A percentile compares a stretch with the other conserved stretches of the same genome.
These are phyloP conservation scores for Hypoxylon subgilvum DNA, from an alignment of 495 filamentous ascomycete genomes.

Conservation along the genomic window DNA sequence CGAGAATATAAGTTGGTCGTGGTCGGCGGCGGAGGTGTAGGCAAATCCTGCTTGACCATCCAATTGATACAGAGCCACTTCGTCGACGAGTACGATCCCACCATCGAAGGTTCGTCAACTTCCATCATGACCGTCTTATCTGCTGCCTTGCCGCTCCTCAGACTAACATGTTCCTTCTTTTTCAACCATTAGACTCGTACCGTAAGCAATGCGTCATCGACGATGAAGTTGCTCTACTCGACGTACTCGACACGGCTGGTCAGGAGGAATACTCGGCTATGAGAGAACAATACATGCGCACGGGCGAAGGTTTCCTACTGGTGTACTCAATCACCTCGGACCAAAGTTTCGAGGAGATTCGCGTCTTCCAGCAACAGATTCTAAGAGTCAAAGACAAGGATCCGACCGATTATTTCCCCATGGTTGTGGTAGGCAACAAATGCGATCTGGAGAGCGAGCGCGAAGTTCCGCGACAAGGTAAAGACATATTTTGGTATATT, in stretches of 20 bases:
- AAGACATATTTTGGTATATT: conserved; percentile 28
- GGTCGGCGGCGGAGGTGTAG: conserved; percentile 96
- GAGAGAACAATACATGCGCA: conserved; percentile 99
- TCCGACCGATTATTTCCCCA: conserved; percentile 84
- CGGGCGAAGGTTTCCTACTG: conserved; percentile 95
- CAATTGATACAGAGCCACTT: conserved; percentile 99
- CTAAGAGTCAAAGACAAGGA: conserved; percentile 94
- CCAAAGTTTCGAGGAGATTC: conserved; percentile 97
- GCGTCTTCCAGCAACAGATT: conserved; percentile 98
- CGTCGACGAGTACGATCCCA: conserved; percentile 99
- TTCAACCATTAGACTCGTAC: conserved; percentile 78
- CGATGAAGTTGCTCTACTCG: conserved; percentile 94
- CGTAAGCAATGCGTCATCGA: conserved; percentile 99
- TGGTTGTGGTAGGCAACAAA: conserved; percentile 99
- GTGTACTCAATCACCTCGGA: conserved; percentile 98
- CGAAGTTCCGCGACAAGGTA: conserved; percentile 89
- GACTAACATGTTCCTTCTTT: conserved; percentile 6
- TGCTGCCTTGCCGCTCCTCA: neutral
- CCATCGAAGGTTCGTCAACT: conserved; percentile 84
- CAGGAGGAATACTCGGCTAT: conserved; percentile 99
- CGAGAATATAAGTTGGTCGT: conserved; percentile 99
- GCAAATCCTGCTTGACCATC: conserved; percentile 99
- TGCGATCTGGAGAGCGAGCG: conserved; percentile 94
- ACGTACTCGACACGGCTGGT: conserved; percentile 96
- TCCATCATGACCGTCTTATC: conserved; percentile 1